Percentiles rank a stretch among this genome's conserved stretches.
phyloP scores from a whole-genome alignment of 75 land plant species.

The Pinus tabuliformis region DNA sequence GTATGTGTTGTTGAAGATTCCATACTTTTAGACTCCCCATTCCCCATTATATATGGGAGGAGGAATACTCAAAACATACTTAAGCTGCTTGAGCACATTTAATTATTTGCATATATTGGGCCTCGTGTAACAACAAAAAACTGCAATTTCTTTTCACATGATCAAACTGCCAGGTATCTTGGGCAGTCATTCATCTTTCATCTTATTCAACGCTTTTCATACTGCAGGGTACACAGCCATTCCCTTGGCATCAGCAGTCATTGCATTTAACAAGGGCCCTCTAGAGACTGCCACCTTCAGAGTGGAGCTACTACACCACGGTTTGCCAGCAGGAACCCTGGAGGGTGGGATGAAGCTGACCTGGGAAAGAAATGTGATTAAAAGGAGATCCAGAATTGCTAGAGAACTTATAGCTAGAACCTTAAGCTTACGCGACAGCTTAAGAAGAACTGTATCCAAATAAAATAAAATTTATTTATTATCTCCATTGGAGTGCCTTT shows the following conservation, averaged over 20 bases:
- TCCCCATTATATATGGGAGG: no score
- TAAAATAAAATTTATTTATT: no score
- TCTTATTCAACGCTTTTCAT: neutral
- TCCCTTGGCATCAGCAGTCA: conserved; percentile 36
- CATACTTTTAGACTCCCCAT: no score
- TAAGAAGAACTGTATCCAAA: conserved; percentile 14
- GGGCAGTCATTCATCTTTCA: neutral
- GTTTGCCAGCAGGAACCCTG: conserved; percentile 50
- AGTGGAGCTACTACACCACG: conserved; percentile 33
- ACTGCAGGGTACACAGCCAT: conserved; percentile 40
- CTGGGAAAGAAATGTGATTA: conserved; percentile 53
- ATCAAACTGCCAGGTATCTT: neutral
- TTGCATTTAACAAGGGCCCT: conserved; percentile 36
- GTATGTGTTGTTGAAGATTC: conserved; percentile 5
- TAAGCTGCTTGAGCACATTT: no score
- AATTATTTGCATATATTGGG: no score
- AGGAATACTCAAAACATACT: no score
- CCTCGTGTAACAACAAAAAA: neutral
- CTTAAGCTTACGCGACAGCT: conserved; percentile 14
- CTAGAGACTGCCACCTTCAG: conserved; percentile 21
- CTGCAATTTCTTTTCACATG: neutral
- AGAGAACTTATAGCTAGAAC: conserved; percentile 20
- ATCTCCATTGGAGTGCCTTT: no score
- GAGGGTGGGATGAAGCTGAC: conserved; percentile 51
- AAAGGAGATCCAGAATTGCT: conserved; percentile 17